Evolutionary conservation across 192 early-diverging fungal genomes (phyloP).

Genomic region (Umbelopsis ramanniana): DNA sequence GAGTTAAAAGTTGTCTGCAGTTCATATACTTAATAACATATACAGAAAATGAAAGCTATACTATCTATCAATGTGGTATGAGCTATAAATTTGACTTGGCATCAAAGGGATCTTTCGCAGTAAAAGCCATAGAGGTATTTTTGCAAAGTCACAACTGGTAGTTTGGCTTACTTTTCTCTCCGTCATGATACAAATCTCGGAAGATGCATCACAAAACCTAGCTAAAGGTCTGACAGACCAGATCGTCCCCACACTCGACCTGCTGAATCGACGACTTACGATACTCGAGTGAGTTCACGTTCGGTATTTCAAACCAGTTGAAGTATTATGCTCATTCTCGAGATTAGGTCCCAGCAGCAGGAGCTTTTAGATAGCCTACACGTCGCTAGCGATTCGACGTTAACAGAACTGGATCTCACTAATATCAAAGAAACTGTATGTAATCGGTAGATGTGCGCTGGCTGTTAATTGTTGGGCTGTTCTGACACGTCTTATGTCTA

Average conservation of each 20-base stretch:
- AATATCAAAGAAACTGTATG: constrained; percentile 12
- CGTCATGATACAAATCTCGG: not conserved
- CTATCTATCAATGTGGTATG: too few species aligned
- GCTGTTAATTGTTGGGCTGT: not conserved
- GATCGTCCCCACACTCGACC: not conserved
- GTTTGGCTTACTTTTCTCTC: too few species aligned
- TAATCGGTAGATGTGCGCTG: not conserved
- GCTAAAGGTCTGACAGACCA: not conserved
- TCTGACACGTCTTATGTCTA: not conserved
- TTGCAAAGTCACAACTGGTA: too few species aligned
- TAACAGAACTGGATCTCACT: not conserved
- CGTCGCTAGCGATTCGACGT: not conserved
- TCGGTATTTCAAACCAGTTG: not conserved
- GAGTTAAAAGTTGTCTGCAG: too few species aligned
- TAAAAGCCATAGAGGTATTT: too few species aligned
- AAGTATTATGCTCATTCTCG: not conserved
- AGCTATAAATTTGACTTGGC: too few species aligned
- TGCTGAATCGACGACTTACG: not conserved
- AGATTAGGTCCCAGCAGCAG: not conserved
- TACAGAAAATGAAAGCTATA: too few species aligned
- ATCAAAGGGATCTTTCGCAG: too few species aligned
- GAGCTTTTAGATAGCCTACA: not conserved
- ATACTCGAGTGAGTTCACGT: not conserved
- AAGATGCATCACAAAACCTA: not conserved
- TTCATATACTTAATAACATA: too few species aligned